Evolutionary conservation across 2,329 filamentous ascomycete species (phyloP).

Genomic region (Ophiostoma populinum): DNA sequence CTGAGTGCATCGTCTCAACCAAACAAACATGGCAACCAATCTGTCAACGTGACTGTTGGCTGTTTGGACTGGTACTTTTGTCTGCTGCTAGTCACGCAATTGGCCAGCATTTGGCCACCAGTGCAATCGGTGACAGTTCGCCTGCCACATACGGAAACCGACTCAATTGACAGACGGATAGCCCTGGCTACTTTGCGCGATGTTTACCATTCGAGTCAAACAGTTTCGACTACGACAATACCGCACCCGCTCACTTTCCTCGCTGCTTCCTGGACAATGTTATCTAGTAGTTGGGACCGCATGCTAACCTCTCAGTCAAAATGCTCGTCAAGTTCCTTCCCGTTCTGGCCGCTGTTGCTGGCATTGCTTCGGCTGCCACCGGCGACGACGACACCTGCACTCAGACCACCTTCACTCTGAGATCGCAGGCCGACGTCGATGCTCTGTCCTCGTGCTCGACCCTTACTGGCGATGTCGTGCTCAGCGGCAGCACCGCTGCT

Average conservation of each 20-base stretch:
- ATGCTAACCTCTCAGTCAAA: conserved; percentile 13
- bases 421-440: conserved; percentile 44
- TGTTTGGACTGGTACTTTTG: too few species aligned
- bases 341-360: conserved; percentile 23
- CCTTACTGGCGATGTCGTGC: conserved; percentile 49
- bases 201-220: too few species aligned
- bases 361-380: conserved; percentile 17
- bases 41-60: too few species aligned
- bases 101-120: too few species aligned
- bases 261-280: neutral
- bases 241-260: neutral
- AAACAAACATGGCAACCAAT: too few species aligned
- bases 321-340: conserved; percentile 27
- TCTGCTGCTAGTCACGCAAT: too few species aligned
- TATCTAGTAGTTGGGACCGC: neutral
- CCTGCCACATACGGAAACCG: too few species aligned
- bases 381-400: conserved; percentile 11
- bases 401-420: conserved; percentile 34
- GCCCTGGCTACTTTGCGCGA: too few species aligned
- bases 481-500: conserved; percentile 38
- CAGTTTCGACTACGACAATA: neutral
- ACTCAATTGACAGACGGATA: too few species aligned
- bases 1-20: too few species aligned
- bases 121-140: too few species aligned
- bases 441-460: conserved; percentile 46